These are phyloP conservation scores for Penicillium griseofulvum DNA, from an alignment of 2,329 filamentous ascomycete species.

Conservation along the genomic window DNA sequence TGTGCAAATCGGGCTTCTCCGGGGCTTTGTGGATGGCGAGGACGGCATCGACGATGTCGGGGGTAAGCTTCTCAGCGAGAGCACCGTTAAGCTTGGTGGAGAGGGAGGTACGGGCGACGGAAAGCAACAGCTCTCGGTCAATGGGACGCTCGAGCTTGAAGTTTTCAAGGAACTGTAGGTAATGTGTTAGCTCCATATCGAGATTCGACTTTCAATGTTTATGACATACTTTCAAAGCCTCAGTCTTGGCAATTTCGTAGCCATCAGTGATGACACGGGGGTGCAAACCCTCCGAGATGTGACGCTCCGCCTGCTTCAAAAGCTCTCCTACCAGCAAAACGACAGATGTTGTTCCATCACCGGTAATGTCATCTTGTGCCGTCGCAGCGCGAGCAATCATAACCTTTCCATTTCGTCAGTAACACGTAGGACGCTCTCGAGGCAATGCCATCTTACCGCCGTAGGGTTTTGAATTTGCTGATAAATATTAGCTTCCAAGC, in stretches of 20 bases:
- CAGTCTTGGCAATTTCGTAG: slow-evolving; percentile 93
- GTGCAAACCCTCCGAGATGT: slow-evolving; percentile 95
- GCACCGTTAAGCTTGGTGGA: slow-evolving; percentile 90
- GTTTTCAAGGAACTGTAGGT: slow-evolving; percentile 74
- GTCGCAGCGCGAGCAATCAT: slow-evolving; percentile 82
- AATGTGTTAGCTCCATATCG: slow-evolving; percentile 14
- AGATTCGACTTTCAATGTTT: neutral
- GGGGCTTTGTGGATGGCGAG: slow-evolving; percentile 88
- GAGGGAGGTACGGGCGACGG: slow-evolving; percentile 88
- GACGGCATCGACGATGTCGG: slow-evolving; percentile 93
- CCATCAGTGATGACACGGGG: slow-evolving; percentile 95
- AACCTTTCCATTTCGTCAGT: slow-evolving; percentile 43
- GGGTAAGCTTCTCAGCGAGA: slow-evolving; percentile 86
- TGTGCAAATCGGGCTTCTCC: slow-evolving; percentile 93
- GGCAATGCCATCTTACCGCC: slow-evolving; percentile 58
- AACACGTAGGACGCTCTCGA: slow-evolving; percentile 5
- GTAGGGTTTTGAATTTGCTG: slow-evolving; percentile 97
- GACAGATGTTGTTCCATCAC: slow-evolving; percentile 95
- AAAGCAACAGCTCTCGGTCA: slow-evolving; percentile 89
- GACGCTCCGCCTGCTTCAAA: slow-evolving; percentile 93
- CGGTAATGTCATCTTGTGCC: slow-evolving; percentile 96
- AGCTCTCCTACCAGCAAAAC: slow-evolving; percentile 94
- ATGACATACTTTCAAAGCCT: slow-evolving; percentile 73
- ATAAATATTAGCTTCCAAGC: slow-evolving; percentile 30
- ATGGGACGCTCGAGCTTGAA: slow-evolving; percentile 90